phyloP scores from a whole-genome alignment of 495 filamentous ascomycete genomes.

The Polyplosphaeria fusca region DNA sequence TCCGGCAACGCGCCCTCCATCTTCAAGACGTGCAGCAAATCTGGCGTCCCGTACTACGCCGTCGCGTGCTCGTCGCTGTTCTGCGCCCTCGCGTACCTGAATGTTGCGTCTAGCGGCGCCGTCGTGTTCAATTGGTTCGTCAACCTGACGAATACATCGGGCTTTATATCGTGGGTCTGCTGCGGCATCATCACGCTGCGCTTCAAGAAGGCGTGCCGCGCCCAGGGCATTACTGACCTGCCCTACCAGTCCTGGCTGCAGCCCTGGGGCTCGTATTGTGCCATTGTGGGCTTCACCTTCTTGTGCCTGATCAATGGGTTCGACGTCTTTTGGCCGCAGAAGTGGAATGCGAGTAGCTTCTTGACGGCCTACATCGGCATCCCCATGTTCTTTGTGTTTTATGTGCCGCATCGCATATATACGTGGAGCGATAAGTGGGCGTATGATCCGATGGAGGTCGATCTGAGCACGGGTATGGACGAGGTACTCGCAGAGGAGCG shows the following conservation, averaged over 20 bases:
- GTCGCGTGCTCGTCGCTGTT: slow-evolving; percentile 37
- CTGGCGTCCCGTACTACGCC: slow-evolving; percentile 37
- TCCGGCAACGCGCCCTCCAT: slow-evolving; percentile 37
- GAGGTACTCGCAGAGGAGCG: slow-evolving; percentile 53
- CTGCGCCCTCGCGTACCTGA: slow-evolving; percentile 38
- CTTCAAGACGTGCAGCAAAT: slow-evolving; percentile 38
- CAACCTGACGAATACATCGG: slow-evolving; percentile 60
- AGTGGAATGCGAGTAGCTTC: slow-evolving; percentile 54
- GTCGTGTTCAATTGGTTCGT: slow-evolving; percentile 54
- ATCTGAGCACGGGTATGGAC: slow-evolving; percentile 55
- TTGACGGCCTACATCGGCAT: slow-evolving; percentile 64
- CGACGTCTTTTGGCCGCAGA: slow-evolving; percentile 57
- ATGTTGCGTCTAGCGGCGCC: slow-evolving; percentile 20
- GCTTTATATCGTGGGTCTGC: slow-evolving; percentile 62
- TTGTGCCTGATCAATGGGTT: slow-evolving; percentile 62
- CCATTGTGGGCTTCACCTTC: slow-evolving; percentile 49
- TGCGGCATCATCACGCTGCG: slow-evolving; percentile 59
- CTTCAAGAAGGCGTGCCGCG: slow-evolving; percentile 53
- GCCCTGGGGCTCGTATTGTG: slow-evolving; percentile 52
- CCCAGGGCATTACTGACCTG: slow-evolving; percentile 51
- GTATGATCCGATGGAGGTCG: slow-evolving; percentile 51
- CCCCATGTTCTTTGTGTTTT: slow-evolving; percentile 56
- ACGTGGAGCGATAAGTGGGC: slow-evolving; percentile 54
- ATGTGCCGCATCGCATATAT: slow-evolving; percentile 51
- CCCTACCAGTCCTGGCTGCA: slow-evolving; percentile 54